These are phyloP conservation scores for Colletotrichum sp. DNA, from an alignment of 2,329 filamentous ascomycete species.

Conservation along the genomic window DNA sequence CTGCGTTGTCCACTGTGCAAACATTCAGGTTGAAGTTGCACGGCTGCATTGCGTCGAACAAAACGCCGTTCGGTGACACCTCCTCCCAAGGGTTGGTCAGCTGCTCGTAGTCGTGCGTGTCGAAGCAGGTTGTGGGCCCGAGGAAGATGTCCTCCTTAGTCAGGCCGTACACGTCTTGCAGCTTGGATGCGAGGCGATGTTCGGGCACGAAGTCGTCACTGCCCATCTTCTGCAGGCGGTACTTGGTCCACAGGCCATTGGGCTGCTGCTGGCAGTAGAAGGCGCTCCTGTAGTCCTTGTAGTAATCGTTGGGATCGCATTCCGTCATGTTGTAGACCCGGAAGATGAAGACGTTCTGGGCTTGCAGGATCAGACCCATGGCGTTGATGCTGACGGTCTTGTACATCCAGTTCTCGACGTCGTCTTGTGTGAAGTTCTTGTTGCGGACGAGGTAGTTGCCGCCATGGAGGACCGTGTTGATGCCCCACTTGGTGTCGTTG, in stretches of 20 bases:
- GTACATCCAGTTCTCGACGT: slow-evolving; percentile 6
- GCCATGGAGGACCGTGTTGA: not conserved
- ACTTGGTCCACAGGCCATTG: not conserved
- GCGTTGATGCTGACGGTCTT: not conserved
- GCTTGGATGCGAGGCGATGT: not conserved
- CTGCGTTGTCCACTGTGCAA: not conserved
- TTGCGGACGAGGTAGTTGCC: not conserved
- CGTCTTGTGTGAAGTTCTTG: not conserved
- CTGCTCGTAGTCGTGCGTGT: not conserved
- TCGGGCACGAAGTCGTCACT: not conserved
- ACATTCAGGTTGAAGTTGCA: not conserved
- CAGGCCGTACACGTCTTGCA: not conserved
- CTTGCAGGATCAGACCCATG: not conserved
- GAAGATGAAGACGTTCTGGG: not conserved
- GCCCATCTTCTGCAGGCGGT: not conserved
- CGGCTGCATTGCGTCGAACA: not conserved
- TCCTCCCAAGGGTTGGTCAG: not conserved
- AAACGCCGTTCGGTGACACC: not conserved
- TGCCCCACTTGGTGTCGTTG: not conserved
- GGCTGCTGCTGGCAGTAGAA: not conserved
- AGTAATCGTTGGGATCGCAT: not conserved
- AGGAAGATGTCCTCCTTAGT: not conserved
- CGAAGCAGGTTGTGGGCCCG: not conserved
- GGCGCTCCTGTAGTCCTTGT: not conserved
- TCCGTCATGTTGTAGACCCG: not conserved